Evolutionary conservation across 1,139 yeast genomes (phyloP), one percentile per base, ranked within the genome.

Genomic region (Protomyces lactucae-debilis): DNA sequence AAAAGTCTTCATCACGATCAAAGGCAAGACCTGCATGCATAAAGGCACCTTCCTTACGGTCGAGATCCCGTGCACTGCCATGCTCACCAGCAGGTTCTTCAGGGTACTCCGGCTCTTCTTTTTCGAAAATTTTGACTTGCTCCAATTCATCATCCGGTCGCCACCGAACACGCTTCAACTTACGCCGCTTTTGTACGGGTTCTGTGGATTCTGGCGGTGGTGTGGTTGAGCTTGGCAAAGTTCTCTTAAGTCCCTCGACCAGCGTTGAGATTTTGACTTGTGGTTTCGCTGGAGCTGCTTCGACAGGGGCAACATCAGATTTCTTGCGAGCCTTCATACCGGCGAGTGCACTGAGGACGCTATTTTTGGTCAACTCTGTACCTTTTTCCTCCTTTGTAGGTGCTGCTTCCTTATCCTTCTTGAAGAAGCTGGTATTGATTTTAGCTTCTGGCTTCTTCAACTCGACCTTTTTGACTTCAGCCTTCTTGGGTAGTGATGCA

Each of bases 41-140:
- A 43, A 73, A 75, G 54, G 72, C 73, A 52, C 69, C 71, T 53
- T 74, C 76, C 66, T 71, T 65, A 23, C 67, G 60, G 52, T 69
- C 75, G 55, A 71, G 70, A 32, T 70, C 74, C 28, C 70, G 64
- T 21, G 71, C 69, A 48, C 68, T 70, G 39, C 68, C 66, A 55
- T 66, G 64, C 39, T 66, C 68, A 71, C 70, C 76, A 73, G 70
- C 79, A 75, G 69, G 82, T 67, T 67, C 80, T 72, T 64, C 80
- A n/a, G 35, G 65, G 16, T 35, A 40, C 36, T 65, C 66, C 1
- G 65, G 61, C 21, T 65, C 67, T 32, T 55, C 40, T 69, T 68
- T 80, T 73, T 75, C 84, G 80, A 68, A 83, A 67, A 71, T 69
- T 54, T 73, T 78, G 71, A 75, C 80, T 72, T 70, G 74, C 69